Base-by-base conservation (phyloP, 2,329 filamentous ascomycete species). In the Hymenoscyphus salicellus region DNA sequence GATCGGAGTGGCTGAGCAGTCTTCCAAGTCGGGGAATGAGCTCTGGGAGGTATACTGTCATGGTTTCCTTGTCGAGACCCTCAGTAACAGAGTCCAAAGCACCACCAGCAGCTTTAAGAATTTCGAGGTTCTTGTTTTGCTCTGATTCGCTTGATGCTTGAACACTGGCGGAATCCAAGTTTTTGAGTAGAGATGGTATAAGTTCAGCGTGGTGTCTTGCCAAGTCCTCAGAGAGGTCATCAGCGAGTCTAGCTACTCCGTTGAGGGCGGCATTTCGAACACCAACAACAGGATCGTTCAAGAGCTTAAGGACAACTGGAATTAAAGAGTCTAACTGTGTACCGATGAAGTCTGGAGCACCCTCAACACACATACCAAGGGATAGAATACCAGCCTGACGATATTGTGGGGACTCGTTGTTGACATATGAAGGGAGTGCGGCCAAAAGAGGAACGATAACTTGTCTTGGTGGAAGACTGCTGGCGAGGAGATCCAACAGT, bases 331-430 rank as follows among this genome's bases (percentile, higher is more conserved):
- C 84, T 68, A 98, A 86, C 79, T 99, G 95, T 23, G 93, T 97
- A 69, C 92, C 92, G 74, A 98, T 93, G 79, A 98, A 99, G 78
- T 99, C 95, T 17, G 95, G 95, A 33, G 95, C 94, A 72, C 95
- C 95, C 82, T 98, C 95, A 61, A 97, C 94, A 72, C 92, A 94
- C 82, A 94, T 96, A 65, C 94, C 94, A 5, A 99, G 85, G 58
- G 94, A 90, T 68, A 98, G 84, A 75, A 98, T 95, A 78, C 91
- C 93, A 62, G 94, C 93, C 78, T 94, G 91, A 66, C 94, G 89
- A 80, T 90, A 90, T 72, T 92, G 88, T 41, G 93, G 85, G 74
- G 96, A 85, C 65, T 84, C 79, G 75, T 87, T 89, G 71, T 85
- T 85, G 71, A 94, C 92, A 75, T 95, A 97, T 71, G 86, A 85